Evolutionary conservation across 371 early-diverging fungal species (phyloP), one percentile per base, ranked within the genome.

Genomic region (Umbelopsis sp.): DNA sequence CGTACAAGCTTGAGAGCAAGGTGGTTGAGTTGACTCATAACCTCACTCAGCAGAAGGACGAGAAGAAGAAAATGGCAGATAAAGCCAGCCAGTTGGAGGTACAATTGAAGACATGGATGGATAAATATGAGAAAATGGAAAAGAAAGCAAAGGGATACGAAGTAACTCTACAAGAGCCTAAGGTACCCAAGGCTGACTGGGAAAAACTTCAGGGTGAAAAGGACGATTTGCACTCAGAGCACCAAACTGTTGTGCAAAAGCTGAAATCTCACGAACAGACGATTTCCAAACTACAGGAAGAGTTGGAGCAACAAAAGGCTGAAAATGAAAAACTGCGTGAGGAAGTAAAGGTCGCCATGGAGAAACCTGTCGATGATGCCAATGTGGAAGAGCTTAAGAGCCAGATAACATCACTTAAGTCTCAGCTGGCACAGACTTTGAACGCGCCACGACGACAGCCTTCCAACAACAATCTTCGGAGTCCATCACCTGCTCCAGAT

Each of bases 1-100:
- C 97, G 5, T 93, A 92, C 78, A 91, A 93, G 77, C 87, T 99
- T 18, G 98, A 99, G 75, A 92, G 88, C 79, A 95, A 96, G 80
- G 92, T 99, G 63, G 88, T 96, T 71, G 94, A 93, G 78, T 84
- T 99, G 73, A 95, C 96, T 44, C 92, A 90, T 75, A 83, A 83
- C 65, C 74, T 98, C 65, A 87, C 85, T 20, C 80, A 84, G 72
- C 90, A 92, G 71, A 86, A 89, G 65, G 87, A 90, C 68, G 95
- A 94, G 72, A 89, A 88, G 78, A 86, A 87, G 35, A 70, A 76
- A 14, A 74, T 93, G 22, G 79, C 77, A 51, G 79, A 82, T 64
- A 86, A 88, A 68, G 82, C 91, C 41, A 71, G 76, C 22, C 73
- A 81, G 11, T 73, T 93, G 51, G 94, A 94, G 71, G 79, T 65